Evolutionary conservation across 2,329 filamentous ascomycete genomes (phyloP).

Genomic region (Colletotrichum phormii): DNA sequence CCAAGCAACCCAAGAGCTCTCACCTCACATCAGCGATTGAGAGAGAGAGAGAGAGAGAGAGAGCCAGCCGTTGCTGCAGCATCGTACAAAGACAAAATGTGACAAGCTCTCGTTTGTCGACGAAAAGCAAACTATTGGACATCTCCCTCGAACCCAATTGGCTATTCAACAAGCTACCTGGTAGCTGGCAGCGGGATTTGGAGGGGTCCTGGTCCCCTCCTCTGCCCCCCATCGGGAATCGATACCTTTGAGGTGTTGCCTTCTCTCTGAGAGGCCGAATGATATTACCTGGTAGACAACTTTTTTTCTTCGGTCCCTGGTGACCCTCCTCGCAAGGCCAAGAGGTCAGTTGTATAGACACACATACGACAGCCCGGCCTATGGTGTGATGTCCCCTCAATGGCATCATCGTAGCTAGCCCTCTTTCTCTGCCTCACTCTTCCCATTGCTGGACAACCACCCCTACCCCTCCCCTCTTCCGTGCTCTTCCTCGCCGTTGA

Average conservation of each 20-base stretch:
- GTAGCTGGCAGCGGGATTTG: background rate
- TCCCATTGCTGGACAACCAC: conserved; percentile 1
- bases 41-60: no score
- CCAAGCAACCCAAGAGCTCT: no score
- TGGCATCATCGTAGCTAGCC: conserved; percentile 33
- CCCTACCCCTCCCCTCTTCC: conserved; percentile 5
- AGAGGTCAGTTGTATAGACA: conserved; percentile 9
- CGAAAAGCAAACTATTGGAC: background rate
- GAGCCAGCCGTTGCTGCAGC: background rate
- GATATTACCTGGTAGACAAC: background rate
- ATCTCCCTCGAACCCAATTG: background rate
- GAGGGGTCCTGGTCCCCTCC: background rate
- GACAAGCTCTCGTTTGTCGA: background rate
- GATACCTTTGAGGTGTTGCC: background rate
- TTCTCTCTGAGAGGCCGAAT: background rate
- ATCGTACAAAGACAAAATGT: background rate
- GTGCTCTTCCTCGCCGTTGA: conserved; percentile 6
- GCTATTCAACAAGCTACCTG: background rate
- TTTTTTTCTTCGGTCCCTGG: background rate
- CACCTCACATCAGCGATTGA: background rate
- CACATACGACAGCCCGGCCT: background rate
- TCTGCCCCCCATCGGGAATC: background rate
- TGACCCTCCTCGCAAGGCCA: background rate
- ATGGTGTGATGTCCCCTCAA: conserved; percentile 33
- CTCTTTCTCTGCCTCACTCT: background rate